A percentile compares a stretch with the other conserved stretches of the same genome.
Conservation (phyloP, 306 rosid species). For the Parietaria judaica region DNA sequence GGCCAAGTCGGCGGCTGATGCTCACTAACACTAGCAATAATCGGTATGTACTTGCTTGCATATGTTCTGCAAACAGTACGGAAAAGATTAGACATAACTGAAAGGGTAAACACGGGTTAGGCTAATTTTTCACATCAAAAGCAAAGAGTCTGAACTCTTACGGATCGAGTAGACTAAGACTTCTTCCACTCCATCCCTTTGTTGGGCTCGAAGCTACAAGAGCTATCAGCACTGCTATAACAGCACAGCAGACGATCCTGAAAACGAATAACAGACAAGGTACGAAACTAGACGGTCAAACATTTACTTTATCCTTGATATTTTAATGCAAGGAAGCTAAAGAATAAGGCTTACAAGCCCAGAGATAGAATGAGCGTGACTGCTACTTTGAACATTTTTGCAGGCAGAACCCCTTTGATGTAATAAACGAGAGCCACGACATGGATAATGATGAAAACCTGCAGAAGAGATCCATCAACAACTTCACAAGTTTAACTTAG, state of each 20-base stretch:
- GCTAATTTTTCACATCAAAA: neutral
- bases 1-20: constrained; percentile 99
- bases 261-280: constrained; percentile 25
- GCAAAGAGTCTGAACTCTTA: constrained; percentile 33
- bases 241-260: constrained; percentile 74
- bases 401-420: constrained; percentile 81
- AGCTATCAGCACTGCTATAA: constrained; percentile 75
- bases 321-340: neutral
- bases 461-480: constrained; percentile 21
- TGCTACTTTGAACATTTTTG: constrained; percentile 91
- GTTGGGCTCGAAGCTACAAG: constrained; percentile 98
- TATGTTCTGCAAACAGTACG: constrained; percentile 60
- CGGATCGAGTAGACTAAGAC: constrained; percentile 97
- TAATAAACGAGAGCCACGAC: constrained; percentile 94
- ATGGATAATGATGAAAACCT: constrained; percentile 94
- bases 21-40: constrained; percentile 99
- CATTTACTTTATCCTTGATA: constrained; percentile 3
- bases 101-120: constrained; percentile 1
- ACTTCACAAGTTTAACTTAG: neutral
- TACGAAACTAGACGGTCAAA: constrained; percentile 21
- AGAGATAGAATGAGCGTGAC: constrained; percentile 68
- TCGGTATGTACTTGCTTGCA: constrained; percentile 99
- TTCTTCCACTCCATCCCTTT: constrained; percentile 98
- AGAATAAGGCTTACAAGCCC: constrained; percentile 66
- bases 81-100: neutral